Base-by-base conservation (phyloP, 805 yeast genomes). In the Hanseniaspora hatyaiensis region DNA sequence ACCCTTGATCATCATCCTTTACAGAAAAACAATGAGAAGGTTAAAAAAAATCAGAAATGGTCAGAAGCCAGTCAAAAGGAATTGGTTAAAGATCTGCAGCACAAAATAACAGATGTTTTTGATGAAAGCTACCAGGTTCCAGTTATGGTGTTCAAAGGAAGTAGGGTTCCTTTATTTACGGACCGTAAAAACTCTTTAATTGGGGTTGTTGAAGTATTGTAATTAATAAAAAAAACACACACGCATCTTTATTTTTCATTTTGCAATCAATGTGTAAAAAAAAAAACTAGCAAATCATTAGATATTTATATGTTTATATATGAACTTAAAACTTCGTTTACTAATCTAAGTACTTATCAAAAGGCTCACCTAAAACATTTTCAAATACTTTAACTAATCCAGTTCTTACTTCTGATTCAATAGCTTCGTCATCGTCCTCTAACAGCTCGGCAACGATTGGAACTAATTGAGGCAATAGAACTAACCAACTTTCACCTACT, bases 401-500 rank as follows among this genome's bases (percentile, higher is more conserved):
- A 30, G 80, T 74, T 65, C 96, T 80, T 3, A 87, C 96, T 64
- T 87, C 96, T 59, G 76, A 62, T 64, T 92, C 97, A 26, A 92
- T 95, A 41, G 74, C 78, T 63, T 92, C 98, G 53, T 88, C 94
- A 51, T 92, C 97, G 60, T 88, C 97, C 60, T 92, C 99, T 52
- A 92, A 71, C 50, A 92, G 67, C 65, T 92, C 99, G 6, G 97
- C 96, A 62, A 92, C 85, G 51, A 85, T 74, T 29, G 99, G 99
- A 52, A 92, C 95, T 55, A 92, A 73, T 60, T 88, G 96, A 20
- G 98, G 98, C 56, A 92, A 71, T 68, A 83, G 72, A 29, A 81
- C 69, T 54, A 92, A 72, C 98, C 97, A 92, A 61, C 80, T 85
- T 57, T 92, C 97, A 48, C 97, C 96, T 57, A 87, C 81, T 68